Percentiles rank a stretch among this genome's conserved stretches.
Conservation (phyloP, 176 grass and related monocot genomes). For the Oryza meyeriana region DNA sequence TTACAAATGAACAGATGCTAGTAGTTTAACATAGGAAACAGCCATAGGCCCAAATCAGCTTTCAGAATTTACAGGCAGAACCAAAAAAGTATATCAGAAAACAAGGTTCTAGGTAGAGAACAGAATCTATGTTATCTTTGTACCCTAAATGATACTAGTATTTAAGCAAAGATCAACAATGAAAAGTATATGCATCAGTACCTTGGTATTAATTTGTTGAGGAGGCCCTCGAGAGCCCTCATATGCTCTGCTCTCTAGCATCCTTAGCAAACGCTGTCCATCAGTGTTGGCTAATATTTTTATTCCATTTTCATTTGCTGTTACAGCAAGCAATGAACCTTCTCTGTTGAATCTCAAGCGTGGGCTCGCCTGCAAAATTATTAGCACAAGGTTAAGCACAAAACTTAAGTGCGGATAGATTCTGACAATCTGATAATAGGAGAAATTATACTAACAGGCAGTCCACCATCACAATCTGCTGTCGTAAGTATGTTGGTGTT, state of each 20-base stretch:
- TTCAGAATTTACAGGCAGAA: slow-evolving; percentile 11
- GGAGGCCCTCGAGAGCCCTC: slow-evolving; percentile 74
- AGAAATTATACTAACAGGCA: slow-evolving; percentile 66
- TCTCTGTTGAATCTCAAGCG: slow-evolving; percentile 97
- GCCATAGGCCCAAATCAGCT: neutral
- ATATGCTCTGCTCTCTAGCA: slow-evolving; percentile 86
- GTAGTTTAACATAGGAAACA: neutral
- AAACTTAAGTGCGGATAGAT: slow-evolving; percentile 4
- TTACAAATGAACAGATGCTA: neutral
- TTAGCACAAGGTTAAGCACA: slow-evolving; percentile 14
- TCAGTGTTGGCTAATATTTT: slow-evolving; percentile 96
- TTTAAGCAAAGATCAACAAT: neutral
- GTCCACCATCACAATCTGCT: slow-evolving; percentile 78
- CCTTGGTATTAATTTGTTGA: slow-evolving; percentile 89
- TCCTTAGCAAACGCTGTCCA: slow-evolving; percentile 85
- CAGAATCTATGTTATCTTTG: slow-evolving; percentile 17
- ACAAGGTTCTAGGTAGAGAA: neutral
- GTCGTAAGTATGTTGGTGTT: slow-evolving; percentile 78
- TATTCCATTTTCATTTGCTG: slow-evolving; percentile 92
- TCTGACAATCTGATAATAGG: neutral
- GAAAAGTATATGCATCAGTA: neutral
- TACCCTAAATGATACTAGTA: neutral
- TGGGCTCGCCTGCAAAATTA: slow-evolving; percentile 70
- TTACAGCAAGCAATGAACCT: slow-evolving; percentile 91
- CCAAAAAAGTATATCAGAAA: slow-evolving; percentile 9